phyloP scores from a whole-genome alignment of 371 early-diverging fungal genomes.

The Mycotypha africana region DNA sequence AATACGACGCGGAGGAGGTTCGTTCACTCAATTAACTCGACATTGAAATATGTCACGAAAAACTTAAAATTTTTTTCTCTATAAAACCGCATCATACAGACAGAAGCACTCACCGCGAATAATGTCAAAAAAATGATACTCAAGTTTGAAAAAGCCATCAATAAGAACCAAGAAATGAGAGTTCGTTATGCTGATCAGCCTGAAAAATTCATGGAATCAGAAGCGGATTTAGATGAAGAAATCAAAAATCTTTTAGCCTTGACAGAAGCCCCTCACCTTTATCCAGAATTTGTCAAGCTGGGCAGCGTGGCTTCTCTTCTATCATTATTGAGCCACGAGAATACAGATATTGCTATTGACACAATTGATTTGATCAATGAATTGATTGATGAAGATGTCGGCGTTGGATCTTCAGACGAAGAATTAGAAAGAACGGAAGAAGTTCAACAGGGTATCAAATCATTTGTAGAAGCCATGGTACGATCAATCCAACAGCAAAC shows the following conservation, averaged over 20 bases:
- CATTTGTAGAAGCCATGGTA: conserved; percentile 69
- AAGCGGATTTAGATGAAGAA: conserved; percentile 89
- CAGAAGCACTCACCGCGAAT: conserved; percentile 55
- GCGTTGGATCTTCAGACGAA: conserved; percentile 41
- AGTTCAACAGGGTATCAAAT: conserved; percentile 61
- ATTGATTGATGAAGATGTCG: conserved; percentile 88
- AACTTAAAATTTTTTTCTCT: background rate
- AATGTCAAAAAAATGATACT: conserved; percentile 72
- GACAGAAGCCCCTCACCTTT: conserved; percentile 76
- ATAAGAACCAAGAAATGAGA: conserved; percentile 83
- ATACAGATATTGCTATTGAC: conserved; percentile 87
- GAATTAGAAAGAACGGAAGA: conserved; percentile 61
- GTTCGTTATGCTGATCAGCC: conserved; percentile 78
- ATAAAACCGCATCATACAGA: conserved; percentile 5
- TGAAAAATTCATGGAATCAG: conserved; percentile 88
- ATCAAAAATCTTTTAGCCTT: conserved; percentile 71
- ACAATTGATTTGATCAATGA: conserved; percentile 84
- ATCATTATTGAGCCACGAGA: conserved; percentile 83
- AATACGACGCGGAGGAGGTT: conserved; percentile 72
- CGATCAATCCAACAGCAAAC: too few relatives aligned
- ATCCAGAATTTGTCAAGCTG: conserved; percentile 66
- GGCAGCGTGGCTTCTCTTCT: conserved; percentile 64
- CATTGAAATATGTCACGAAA: background rate
- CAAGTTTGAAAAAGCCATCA: conserved; percentile 80
- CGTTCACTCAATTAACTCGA: too few relatives aligned